phyloP scores from a whole-genome alignment of 2,329 filamentous ascomycete species.

The Drechslerella coelobrocha region DNA sequence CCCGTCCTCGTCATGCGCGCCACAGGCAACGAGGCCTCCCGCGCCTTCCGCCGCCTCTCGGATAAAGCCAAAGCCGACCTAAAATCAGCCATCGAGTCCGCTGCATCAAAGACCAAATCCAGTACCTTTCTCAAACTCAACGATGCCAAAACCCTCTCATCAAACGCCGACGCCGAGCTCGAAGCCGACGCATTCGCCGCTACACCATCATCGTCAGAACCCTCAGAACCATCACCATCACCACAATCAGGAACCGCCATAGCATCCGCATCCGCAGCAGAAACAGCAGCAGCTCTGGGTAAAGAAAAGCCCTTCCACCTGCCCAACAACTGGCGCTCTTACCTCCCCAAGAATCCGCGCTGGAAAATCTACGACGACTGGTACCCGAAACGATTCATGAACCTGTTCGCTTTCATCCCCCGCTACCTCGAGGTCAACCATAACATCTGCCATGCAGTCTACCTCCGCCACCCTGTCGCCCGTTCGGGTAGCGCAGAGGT shows the following conservation, averaged over 20 bases:
- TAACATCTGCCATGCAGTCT: conserved; percentile 93
- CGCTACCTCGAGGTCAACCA: conserved; percentile 97
- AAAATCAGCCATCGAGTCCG: conserved; percentile 51
- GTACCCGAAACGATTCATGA: conserved; percentile 84
- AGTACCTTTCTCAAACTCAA: conserved; percentile 49
- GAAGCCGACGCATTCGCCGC: conserved; percentile 41
- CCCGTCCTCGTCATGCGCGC: conserved; percentile 85
- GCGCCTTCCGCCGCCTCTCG: conserved; percentile 36
- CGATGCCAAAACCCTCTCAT: conserved; percentile 24
- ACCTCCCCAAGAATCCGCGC: conserved; percentile 36
- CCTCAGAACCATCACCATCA: conserved; percentile 51
- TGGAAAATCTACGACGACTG: conserved; percentile 81
- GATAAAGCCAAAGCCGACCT: conserved; percentile 36
- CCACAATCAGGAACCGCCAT: conserved; percentile 47
- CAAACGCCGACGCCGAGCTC: conserved; percentile 42
- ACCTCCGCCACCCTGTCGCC: conserved; percentile 90
- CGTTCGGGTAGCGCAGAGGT: conserved; percentile 71
- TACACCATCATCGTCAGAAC: conserved; percentile 10
- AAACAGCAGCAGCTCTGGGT: conserved; percentile 30
- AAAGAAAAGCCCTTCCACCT: conserved; percentile 19
- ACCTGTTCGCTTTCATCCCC: conserved; percentile 91
- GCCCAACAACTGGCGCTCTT: conserved; percentile 28
- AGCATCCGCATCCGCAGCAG: conserved; percentile 35
- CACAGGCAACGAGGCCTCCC: conserved; percentile 75
- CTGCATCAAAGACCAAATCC: conserved; percentile 51